These are phyloP conservation scores for Eucalyptus urophylla DNA, from an alignment of 345 rosid genomes.

Conservation along the genomic window DNA sequence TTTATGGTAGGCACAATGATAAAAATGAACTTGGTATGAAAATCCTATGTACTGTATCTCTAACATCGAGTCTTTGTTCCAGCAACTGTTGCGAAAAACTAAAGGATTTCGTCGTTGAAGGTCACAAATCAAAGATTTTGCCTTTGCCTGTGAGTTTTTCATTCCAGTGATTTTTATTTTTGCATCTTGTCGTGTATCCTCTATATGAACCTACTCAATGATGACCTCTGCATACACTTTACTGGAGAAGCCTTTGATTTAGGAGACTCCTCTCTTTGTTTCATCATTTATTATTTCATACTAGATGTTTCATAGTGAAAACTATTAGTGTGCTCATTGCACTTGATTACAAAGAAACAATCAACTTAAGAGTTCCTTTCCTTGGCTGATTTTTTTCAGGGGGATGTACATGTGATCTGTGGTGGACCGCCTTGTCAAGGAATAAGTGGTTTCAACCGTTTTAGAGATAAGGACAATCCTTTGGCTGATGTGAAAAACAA, in stretches of 20 bases:
- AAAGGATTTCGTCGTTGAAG: constrained; percentile 32
- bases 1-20: constrained; percentile 21
- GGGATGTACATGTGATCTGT: constrained; percentile 58
- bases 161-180: background rate
- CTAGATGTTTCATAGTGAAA: background rate
- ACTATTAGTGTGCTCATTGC: background rate
- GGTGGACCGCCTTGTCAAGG: constrained; percentile 96
- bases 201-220: background rate
- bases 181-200: background rate
- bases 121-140: constrained; percentile 28
- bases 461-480: constrained; percentile 35
- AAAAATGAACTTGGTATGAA: background rate
- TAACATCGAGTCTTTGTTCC: background rate
- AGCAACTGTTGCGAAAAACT: constrained; percentile 35
- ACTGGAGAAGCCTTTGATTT: background rate
- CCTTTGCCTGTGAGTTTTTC: constrained; percentile 48
- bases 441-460: constrained; percentile 64
- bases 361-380: background rate
- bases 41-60: background rate
- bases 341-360: background rate
- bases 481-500: constrained; percentile 49
- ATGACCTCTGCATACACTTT: background rate
- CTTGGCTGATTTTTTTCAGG: constrained; percentile 13
- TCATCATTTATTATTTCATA: background rate
- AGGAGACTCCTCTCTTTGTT: background rate